Base-by-base conservation (phyloP, 1,284 basidiomycete species). In the Trichosporon sp. region DNA sequence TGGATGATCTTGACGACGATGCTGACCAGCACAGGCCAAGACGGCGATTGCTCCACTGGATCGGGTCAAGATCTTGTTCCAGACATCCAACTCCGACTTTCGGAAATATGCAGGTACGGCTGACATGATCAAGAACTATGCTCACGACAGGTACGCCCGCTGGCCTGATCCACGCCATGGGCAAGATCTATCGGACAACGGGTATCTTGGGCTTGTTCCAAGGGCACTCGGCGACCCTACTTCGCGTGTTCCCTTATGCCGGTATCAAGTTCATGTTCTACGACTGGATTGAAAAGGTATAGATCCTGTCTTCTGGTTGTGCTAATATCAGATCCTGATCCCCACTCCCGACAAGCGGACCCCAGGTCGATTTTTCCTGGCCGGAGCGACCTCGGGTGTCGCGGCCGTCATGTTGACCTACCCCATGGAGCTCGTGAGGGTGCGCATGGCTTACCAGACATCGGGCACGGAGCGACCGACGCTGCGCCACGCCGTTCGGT, bases 251-350 rank as follows among this genome's bases (percentile, higher is more conserved):
- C 81, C 96, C 97, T 0, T 97, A 99, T 82, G 97, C 97, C 51
- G 94, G 92, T 67, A 92, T 99, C 84, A 98, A 98, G 85, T 99
- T 96, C 81, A 96, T 98, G 91, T 90, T 93, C 2, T 99, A 99
- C 82, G 96, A 98, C 84, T 90, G 92, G 82, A 85, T 92, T 69
- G 92, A 92, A 85, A 85, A 89, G 76, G 91, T 93, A 77, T 77
- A 89, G 83, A 4, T 4, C 16, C 26, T 26, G 68, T 70, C 56
- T 32, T 31, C 63, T 67, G 37, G 67, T 59, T 38, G 1, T 5
- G 38, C 69, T 77, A 67, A 73, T 72, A 90, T 6, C 72, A 87
- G 85, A 78, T 85, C 26, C 84, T 99, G 65, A 98, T 99, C 90
- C 94, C 95, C 0, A 92, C 91, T 0, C 87, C 87, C 73, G 88